Percentiles rank a stretch among this genome's conserved stretches.
Conservation (phyloP, 2,329 filamentous ascomycete genomes). For the Zalaria sp. region DNA sequence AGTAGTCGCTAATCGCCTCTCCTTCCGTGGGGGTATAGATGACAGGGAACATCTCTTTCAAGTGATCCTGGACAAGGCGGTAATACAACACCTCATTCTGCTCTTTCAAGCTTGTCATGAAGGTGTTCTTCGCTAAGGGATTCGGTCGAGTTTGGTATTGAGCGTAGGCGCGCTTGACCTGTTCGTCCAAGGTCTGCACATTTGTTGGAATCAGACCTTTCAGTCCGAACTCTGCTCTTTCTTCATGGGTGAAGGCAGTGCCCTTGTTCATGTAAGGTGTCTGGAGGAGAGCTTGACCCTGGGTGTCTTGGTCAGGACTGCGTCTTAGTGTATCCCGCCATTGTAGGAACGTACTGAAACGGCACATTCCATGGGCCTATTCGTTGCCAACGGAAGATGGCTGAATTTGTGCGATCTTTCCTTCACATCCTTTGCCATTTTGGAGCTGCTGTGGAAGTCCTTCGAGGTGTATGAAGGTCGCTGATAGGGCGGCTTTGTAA, state of each 20-base stretch:
- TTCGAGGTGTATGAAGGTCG: background rate
- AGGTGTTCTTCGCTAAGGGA: constrained; percentile 72
- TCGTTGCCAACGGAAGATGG: constrained; percentile 4
- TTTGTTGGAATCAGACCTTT: constrained; percentile 58
- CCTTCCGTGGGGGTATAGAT: constrained; percentile 87
- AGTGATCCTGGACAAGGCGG: constrained; percentile 59
- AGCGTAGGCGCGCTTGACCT: constrained; percentile 62
- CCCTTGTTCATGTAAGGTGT: constrained; percentile 70
- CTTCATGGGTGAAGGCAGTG: constrained; percentile 57
- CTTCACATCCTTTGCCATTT: background rate
- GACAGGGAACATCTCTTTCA: constrained; percentile 81
- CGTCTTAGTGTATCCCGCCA: background rate
- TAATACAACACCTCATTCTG: constrained; percentile 79
- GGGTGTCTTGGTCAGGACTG: background rate
- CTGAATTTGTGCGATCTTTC: constrained; percentile 1
- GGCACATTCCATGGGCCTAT: constrained; percentile 6
- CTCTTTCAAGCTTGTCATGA: constrained; percentile 70
- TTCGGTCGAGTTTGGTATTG: constrained; percentile 54
- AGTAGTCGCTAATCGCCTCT: constrained; percentile 77
- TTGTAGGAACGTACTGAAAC: constrained; percentile 2
- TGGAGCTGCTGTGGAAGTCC: background rate
- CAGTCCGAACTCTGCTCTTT: constrained; percentile 56
- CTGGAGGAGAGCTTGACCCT: constrained; percentile 40
- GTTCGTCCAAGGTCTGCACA: constrained; percentile 62
- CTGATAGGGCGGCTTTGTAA: too few species aligned